Evolutionary conservation across 2,329 filamentous ascomycete species (phyloP).

Genomic region (Chaetothyriales sp.): DNA sequence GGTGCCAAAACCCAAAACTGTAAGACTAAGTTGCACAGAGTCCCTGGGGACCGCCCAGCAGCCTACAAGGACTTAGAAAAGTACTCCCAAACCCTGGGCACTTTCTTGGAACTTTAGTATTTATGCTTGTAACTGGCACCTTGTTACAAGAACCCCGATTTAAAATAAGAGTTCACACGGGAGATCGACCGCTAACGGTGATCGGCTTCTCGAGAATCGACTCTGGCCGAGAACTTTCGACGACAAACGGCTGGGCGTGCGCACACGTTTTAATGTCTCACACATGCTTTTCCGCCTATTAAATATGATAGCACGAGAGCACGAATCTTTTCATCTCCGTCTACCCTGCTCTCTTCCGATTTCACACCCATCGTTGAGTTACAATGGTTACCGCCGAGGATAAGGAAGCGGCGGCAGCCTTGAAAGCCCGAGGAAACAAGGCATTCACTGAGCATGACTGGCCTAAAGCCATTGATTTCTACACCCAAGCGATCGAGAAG

Average conservation of each 20-base stretch:
- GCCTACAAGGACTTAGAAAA: too few relatives aligned
- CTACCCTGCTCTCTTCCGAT: not conserved
- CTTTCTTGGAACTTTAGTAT: too few relatives aligned
- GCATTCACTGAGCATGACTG: slow-evolving; percentile 83
- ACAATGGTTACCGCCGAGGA: slow-evolving; percentile 30
- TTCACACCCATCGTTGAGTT: not conserved
- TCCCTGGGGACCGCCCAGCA: too few relatives aligned
- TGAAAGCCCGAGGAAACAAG: slow-evolving; percentile 92
- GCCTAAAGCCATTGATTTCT: slow-evolving; percentile 65
- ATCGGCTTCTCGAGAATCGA: not conserved
- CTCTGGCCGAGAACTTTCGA: not conserved
- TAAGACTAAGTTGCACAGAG: too few relatives aligned
- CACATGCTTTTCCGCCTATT: not conserved
- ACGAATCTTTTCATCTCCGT: not conserved
- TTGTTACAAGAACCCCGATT: too few relatives aligned
- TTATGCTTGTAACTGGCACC: too few relatives aligned
- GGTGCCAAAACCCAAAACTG: too few relatives aligned
- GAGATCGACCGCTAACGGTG: not conserved
- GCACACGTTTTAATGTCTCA: not conserved
- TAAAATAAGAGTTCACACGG: not conserved
- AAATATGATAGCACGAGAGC: not conserved
- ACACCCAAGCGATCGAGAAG: slow-evolving; percentile 73
- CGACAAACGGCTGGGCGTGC: not conserved
- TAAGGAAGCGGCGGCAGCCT: slow-evolving; percentile 57
- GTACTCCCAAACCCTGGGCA: too few relatives aligned